These are phyloP conservation scores for Magnusiomyces clavatus DNA, from an alignment of 1,139 yeast species.

Conservation along the genomic window DNA sequence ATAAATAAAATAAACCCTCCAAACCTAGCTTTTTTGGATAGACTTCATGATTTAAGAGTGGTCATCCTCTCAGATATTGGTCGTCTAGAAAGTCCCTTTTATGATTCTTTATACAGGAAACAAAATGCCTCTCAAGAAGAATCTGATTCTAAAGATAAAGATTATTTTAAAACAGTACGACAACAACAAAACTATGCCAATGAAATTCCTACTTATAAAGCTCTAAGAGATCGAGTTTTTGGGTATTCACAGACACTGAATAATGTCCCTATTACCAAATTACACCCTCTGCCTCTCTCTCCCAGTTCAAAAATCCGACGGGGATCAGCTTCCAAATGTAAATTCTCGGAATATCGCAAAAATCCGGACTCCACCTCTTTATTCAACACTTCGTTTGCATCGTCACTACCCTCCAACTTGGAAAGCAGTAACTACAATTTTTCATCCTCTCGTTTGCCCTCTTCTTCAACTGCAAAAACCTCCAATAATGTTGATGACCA, in stretches of 20 bases:
- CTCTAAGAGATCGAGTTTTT: conserved; percentile 10
- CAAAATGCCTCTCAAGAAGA: too few relatives aligned
- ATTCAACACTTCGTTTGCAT: too few relatives aligned
- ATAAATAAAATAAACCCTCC: neutral
- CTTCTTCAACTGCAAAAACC: neutral
- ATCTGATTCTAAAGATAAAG: too few relatives aligned
- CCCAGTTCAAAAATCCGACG: neutral
- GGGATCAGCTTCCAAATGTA: too few relatives aligned
- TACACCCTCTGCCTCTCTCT: conserved; percentile 10
- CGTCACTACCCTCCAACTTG: neutral
- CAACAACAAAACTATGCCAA: conserved; percentile 3
- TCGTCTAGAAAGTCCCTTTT: conserved; percentile 19
- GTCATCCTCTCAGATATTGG: conserved; percentile 22
- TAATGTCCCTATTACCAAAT: conserved; percentile 9
- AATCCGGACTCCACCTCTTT: too few relatives aligned
- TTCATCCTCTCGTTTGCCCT: neutral
- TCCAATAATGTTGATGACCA: neutral
- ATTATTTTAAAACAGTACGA: neutral
- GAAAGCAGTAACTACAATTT: neutral
- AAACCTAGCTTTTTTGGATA: conserved; percentile 14
- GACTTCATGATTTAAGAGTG: conserved; percentile 22
- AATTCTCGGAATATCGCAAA: too few relatives aligned
- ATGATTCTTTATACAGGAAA: conserved; percentile 17
- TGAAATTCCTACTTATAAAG: conserved; percentile 8
- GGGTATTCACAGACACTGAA: conserved; percentile 8